A percentile compares a stretch with the other conserved stretches of the same genome.
phyloP scores from a whole-genome alignment of 2,329 filamentous ascomycete species.

The Colletotrichum cordylinicola region DNA sequence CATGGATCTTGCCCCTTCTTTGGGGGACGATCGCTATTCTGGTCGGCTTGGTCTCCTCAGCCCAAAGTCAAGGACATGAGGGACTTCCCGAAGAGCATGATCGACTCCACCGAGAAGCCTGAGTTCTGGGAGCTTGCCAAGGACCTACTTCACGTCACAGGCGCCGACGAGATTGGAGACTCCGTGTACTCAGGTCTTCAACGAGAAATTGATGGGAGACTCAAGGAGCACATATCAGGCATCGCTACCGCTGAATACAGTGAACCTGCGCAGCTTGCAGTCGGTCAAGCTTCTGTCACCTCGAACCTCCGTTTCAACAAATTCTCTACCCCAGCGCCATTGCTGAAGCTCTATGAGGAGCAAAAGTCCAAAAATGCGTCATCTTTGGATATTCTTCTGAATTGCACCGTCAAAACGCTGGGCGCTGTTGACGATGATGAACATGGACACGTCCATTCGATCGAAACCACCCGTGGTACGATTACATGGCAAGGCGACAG shows the following conservation, averaged over 20 bases:
- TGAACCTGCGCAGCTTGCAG: not conserved
- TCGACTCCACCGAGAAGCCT: not conserved
- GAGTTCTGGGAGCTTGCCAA: fast-evolving
- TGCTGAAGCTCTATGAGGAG: not conserved
- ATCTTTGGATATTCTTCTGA: not conserved
- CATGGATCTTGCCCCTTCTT: not conserved
- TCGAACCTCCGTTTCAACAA: not conserved
- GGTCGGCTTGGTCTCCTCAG: not conserved
- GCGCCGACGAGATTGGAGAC: not conserved
- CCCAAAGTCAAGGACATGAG: not conserved
- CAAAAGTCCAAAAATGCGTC: not conserved
- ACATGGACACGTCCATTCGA: fast-evolving
- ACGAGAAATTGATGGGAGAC: not conserved
- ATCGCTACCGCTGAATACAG: not conserved
- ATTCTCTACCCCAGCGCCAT: not conserved
- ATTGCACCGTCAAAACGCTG: not conserved
- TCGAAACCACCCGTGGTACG: not conserved
- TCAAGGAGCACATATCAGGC: fast-evolving
- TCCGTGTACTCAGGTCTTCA: not conserved
- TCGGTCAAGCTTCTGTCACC: not conserved
- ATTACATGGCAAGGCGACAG: not conserved
- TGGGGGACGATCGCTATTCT: not conserved
- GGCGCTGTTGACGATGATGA: not conserved
- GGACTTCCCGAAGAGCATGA: not conserved
- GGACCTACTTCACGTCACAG: fast-evolving